Percentiles rank a stretch among this genome's conserved stretches.
These are phyloP conservation scores for Platismatia glauca DNA, from an alignment of 495 filamentous ascomycete species.

Conservation along the genomic window DNA sequence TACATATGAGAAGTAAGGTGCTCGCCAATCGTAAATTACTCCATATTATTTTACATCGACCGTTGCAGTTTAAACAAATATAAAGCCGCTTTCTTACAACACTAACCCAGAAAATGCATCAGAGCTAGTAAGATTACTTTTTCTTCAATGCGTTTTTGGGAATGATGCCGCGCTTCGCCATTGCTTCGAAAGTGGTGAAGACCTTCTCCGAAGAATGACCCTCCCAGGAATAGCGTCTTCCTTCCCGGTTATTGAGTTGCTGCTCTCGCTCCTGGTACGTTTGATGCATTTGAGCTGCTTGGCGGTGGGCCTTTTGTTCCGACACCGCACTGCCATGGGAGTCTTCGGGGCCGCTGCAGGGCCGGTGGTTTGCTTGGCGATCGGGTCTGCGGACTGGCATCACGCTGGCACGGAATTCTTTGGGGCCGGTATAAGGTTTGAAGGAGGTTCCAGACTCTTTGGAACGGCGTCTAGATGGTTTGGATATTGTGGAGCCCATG, in stretches of 20 bases:
- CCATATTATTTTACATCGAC: background rate
- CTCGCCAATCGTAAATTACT: no score
- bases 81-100: background rate
- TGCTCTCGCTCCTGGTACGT: background rate
- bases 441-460: background rate
- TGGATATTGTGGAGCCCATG: background rate
- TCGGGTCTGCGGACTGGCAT: background rate
- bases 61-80: background rate
- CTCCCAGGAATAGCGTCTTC: constrained; percentile 1
- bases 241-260: background rate
- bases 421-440: background rate
- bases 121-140: background rate
- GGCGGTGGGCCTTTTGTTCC: background rate
- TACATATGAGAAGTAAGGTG: no score
- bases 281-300: background rate
- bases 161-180: background rate
- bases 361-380: background rate
- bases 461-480: background rate
- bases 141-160: background rate
- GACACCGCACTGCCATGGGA: background rate
- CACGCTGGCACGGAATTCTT: background rate
- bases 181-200: background rate
- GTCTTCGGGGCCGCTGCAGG: background rate
- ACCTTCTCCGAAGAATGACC: background rate
- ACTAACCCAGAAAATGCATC: background rate